Percentiles rank a stretch among this genome's conserved stretches.
phyloP scores from a whole-genome alignment of 768 basidiomycete species.

The Agaricus blazei region DNA sequence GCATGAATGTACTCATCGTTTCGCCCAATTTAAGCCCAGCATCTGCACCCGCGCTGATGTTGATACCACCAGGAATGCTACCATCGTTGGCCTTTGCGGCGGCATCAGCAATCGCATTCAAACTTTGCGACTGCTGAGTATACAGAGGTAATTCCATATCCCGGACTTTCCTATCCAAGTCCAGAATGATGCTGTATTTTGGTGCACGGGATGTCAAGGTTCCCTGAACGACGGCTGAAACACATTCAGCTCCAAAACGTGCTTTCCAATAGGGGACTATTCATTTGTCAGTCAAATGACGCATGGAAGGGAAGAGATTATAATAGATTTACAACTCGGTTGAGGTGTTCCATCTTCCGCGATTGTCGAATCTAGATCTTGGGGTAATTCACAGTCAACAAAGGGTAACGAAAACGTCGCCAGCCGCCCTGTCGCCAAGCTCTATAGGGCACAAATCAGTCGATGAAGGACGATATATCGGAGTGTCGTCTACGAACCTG shows the following conservation, averaged over 20 bases:
- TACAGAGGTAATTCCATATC: conserved; percentile 66
- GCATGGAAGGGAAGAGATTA: background rate
- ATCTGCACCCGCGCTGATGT: background rate
- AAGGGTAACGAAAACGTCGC: conserved; percentile 67
- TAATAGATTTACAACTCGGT: conserved; percentile 47
- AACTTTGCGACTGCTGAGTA: conserved; percentile 34
- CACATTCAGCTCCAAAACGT: conserved; percentile 59
- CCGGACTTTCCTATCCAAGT: conserved; percentile 61
- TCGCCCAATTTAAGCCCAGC: conserved; percentile 29
- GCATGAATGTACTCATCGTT: conserved; percentile 75
- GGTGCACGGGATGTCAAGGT: conserved; percentile 61
- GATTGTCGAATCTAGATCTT: conserved; percentile 53
- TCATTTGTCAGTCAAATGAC: background rate
- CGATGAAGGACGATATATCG: background rate
- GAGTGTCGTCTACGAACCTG: conserved; percentile 37
- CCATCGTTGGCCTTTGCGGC: background rate
- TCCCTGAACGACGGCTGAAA: conserved; percentile 65
- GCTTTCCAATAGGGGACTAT: conserved; percentile 70
- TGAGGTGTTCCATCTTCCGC: conserved; percentile 52
- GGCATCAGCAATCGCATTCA: background rate
- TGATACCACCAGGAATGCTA: background rate
- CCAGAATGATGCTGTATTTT: conserved; percentile 55
- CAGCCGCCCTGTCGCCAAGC: conserved; percentile 64
- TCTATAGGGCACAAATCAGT: conserved; percentile 29
- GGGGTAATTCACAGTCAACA: conserved; percentile 67